Percentiles rank a stretch among this genome's conserved stretches.
Evolutionary conservation across 139 green algal species (phyloP).

Genomic region (Zygnema circumcarinatum): DNA sequence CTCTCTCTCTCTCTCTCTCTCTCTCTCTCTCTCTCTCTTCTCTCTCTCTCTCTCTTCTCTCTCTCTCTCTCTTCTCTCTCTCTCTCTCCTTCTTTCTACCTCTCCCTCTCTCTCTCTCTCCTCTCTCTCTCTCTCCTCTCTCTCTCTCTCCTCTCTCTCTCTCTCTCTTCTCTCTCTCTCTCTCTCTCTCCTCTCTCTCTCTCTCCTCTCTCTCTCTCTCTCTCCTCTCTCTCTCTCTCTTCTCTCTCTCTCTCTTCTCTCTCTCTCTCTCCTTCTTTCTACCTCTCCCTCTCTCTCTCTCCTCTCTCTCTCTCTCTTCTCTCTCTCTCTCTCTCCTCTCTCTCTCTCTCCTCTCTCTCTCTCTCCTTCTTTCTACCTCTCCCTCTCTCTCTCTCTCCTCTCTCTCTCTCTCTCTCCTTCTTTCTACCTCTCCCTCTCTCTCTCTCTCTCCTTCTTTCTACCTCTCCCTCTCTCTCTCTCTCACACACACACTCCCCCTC

Average conservation of each 20-base stretch:
- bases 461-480: background rate
- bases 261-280: background rate
- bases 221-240: background rate
- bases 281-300: background rate
- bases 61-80: background rate
- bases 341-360: background rate
- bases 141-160: background rate
- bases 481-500: background rate
- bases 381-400: background rate
- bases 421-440: background rate
- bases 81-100: background rate
- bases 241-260: background rate
- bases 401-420: conserved; percentile 8
- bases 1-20: background rate
- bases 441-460: background rate
- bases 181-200: background rate
- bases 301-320: conserved; percentile 7
- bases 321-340: background rate
- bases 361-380: conserved; percentile 1
- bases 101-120: background rate
- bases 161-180: conserved; percentile 7
- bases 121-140: background rate
- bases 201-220: background rate
- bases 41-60: background rate
- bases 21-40: background rate